Conservation (phyloP, 441 rosid genomes). For the Populus tomentosa region DNA sequence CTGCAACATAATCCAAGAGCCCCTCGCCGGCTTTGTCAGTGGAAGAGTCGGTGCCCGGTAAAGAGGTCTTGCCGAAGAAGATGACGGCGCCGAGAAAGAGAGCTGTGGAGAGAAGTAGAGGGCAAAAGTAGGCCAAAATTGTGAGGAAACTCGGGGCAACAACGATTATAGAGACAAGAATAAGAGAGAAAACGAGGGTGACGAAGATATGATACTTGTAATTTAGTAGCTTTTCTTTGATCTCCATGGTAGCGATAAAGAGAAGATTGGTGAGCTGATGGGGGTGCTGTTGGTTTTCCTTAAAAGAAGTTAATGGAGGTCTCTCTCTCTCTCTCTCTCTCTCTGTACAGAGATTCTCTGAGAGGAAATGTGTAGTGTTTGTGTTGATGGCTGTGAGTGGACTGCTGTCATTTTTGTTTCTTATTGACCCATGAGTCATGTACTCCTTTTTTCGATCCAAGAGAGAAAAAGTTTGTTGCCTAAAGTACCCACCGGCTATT, state of each 20-base stretch:
- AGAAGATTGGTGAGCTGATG: background rate
- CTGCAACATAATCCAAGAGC: constrained; percentile 73
- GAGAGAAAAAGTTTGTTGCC: background rate
- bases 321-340: background rate
- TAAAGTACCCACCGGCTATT: constrained; percentile 8
- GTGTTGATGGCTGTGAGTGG: background rate
- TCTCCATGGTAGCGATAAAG: constrained; percentile 42
- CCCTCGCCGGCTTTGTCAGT: constrained; percentile 52
- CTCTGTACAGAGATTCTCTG: constrained; percentile 15
- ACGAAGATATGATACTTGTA: constrained; percentile 52
- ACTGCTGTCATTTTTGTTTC: constrained; percentile 3
- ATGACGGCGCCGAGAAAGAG: constrained; percentile 67
- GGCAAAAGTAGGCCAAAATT: constrained; percentile 78
- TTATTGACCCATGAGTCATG: background rate
- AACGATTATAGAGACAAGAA: constrained; percentile 28
- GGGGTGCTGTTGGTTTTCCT: constrained; percentile 6
- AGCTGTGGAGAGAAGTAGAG: constrained; percentile 76
- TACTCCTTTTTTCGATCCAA: no score
- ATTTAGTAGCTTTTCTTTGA: constrained; percentile 50
- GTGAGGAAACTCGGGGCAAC: constrained; percentile 68
- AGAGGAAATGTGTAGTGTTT: background rate
- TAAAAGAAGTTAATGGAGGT: background rate
- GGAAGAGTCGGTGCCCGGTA: constrained; percentile 33
- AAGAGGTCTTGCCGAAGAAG: constrained; percentile 55
- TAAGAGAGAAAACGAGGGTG: constrained; percentile 25